Conservation (phyloP, 495 filamentous ascomycete species). For the Jackrogersella minutella region DNA sequence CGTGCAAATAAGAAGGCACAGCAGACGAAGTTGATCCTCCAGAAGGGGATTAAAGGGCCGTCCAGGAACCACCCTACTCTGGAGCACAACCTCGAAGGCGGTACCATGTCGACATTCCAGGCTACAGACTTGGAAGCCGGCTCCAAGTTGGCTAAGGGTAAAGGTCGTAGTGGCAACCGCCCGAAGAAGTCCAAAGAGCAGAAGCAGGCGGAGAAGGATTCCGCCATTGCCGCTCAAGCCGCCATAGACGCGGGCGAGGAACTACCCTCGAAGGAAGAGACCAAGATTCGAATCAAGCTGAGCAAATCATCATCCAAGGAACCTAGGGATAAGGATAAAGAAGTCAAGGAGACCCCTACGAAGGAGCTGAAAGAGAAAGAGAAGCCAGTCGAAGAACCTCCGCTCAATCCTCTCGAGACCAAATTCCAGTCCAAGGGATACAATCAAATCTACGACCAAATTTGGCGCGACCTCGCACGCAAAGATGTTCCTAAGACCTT, state of each 20-base stretch:
- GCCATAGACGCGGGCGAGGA: conserved; percentile 86
- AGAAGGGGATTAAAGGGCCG: conserved; percentile 82
- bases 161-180: conserved; percentile 70
- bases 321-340: conserved; percentile 55
- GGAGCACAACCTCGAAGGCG: conserved; percentile 85
- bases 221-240: conserved; percentile 86
- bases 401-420: conserved; percentile 53
- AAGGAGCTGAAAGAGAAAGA: conserved; percentile 76
- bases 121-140: conserved; percentile 67
- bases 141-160: conserved; percentile 67
- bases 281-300: conserved; percentile 65
- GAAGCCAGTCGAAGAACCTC: conserved; percentile 64
- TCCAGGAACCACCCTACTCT: conserved; percentile 79
- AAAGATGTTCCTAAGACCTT: conserved; percentile 94
- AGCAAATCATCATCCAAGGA: conserved; percentile 59
- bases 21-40: conserved; percentile 80
- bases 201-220: conserved; percentile 94
- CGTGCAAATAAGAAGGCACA: conserved; percentile 88
- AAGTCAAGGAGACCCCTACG: conserved; percentile 48
- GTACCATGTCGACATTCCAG: conserved; percentile 86
- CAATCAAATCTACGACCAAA: conserved; percentile 97
- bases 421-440: conserved; percentile 89
- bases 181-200: conserved; percentile 94
- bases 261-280: conserved; percentile 73
- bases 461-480: conserved; percentile 91